phyloP scores from a whole-genome alignment of 257 asterid genomes.

The Fraxinus excelsior region DNA sequence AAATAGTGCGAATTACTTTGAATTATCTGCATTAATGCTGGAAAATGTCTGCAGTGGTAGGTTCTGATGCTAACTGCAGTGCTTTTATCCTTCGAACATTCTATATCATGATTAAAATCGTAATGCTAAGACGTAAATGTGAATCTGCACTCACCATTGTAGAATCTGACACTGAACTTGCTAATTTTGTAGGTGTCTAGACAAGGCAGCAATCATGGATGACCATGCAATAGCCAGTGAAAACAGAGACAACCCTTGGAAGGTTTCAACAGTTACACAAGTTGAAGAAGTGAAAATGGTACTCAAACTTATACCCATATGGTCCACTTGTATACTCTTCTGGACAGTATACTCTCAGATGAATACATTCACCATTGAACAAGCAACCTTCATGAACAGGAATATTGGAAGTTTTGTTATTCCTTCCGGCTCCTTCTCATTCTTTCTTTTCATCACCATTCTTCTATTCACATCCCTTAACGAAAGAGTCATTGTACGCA shows the following conservation, averaged over 20 bases:
- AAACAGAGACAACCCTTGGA: slow-evolving; percentile 15
- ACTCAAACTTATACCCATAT: slow-evolving; percentile 71
- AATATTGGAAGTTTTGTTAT: slow-evolving; percentile 48
- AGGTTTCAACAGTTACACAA: slow-evolving; percentile 59
- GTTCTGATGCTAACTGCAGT: no score
- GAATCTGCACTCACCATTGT: background rate
- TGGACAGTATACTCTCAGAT: slow-evolving; percentile 93
- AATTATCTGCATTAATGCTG: no score
- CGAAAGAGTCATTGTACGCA: slow-evolving; percentile 59
- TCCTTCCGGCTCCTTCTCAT: slow-evolving; percentile 76
- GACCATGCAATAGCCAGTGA: slow-evolving; percentile 25
- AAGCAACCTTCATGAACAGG: slow-evolving; percentile 78
- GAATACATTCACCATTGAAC: slow-evolving; percentile 89
- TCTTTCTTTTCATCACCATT: slow-evolving; percentile 73
- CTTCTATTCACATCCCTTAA: slow-evolving; percentile 76
- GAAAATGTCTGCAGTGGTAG: no score
- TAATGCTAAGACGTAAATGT: no score
- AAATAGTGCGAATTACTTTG: no score
- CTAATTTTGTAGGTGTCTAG: slow-evolving; percentile 60
- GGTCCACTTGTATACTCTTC: slow-evolving; percentile 85
- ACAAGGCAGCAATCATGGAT: slow-evolving; percentile 68
- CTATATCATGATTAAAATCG: no score
- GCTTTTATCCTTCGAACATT: no score
- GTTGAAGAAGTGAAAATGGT: slow-evolving; percentile 91
- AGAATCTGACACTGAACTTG: background rate